Evolutionary conservation across 352 stramenopile species (phyloP), one percentile per base, ranked within the genome.

Genomic region (Globisporangium cylindrosporum): DNA sequence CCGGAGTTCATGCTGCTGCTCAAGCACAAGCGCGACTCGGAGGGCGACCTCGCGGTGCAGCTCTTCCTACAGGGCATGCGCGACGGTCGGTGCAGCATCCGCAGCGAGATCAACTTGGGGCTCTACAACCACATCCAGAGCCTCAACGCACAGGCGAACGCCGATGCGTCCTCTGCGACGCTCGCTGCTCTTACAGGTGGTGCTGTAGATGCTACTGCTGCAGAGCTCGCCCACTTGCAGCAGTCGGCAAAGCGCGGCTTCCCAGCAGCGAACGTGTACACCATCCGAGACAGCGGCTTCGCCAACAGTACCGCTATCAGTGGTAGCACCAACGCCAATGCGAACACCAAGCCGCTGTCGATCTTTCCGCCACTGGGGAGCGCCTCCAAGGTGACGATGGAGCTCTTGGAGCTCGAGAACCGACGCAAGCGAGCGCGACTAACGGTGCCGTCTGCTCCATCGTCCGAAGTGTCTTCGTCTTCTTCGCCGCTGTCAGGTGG

Each of bases 1-100:
- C 85, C 85, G 4, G 82, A 93, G 68, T 91, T 91, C 64, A 93
- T 93, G 85, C 69, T 87, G 54, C 64, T 93, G 59, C 76, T 93
- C 51, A 89, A 89, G 66, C 74, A 91, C 64, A 93, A 93, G 69
- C 82, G 80, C n/a, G 85, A 91, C 46, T 65, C 81, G 0, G 82
- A 93, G 71, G 83, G 81, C 51, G 85, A 93, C 18, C 58, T 91
- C 29, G 77, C 81, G 1, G 83, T 91, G 64, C 85, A 93, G 68
- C 83, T 93, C 24, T 92, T 92, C 34, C 67, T 93, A n/a, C 75
- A 91, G 65, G 83, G 81, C 59, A 84, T 93, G 77, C 85, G 85
- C 20, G 80, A 91, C 25, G 85, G 85, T 0, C 76, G 78, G 0
- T 91, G 85, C 69, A 91, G 88, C 70, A 72, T 86, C 36, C 82